Evolutionary conservation across 2,329 filamentous ascomycete species (phyloP), one percentile per base, ranked within the genome.

Genomic region (Akanthomyces uredinophilus): DNA sequence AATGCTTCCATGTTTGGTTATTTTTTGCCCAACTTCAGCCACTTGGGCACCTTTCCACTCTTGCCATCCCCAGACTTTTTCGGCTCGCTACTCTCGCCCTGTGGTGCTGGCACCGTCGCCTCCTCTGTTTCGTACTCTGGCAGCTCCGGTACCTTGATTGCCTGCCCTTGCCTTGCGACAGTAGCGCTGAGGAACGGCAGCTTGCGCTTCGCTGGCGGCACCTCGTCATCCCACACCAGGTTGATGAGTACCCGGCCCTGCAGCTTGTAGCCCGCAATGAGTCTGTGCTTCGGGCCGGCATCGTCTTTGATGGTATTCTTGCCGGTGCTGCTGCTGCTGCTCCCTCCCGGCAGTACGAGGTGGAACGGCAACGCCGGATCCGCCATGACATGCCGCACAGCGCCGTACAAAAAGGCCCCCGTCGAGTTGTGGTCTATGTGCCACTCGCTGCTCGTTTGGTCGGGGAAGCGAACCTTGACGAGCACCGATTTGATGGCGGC

Each of bases 391-490:
- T 79, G 80, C 58, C 86, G 81, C 20, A 96, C 90, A 66, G 89
- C 91, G 16, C 80, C 78, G 75, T 98, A 92, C 1, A 99, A 78
- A 56, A 84, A 83, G 3, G 82, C 80, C 1, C 88, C 89, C 0
- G 90, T 92, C 59, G 93, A 88, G 1, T 79, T 73, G 22, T 86
- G 85, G 1, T 81, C 82, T 66, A 96, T 86, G n/a, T 81, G 83
- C 76, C 88, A 88, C 57, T 92, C 85, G 37, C 92, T 85, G 59
- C 88, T 87, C 62, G 87, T 90, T 68, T 93, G 90, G 71, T 98
- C 93, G 0, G 94, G 94, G 68, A 97, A 93, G 29, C 93, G 89
- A 54, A 97, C 84, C 66, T 90, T 92, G 65, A 98, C 81, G 32
- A 86, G 82, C 37, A 96, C 84, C 37, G 85, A 84, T 56, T 83